Percentiles rank a stretch among this genome's conserved stretches.
Evolutionary conservation across 2,329 filamentous ascomycete genomes (phyloP).

Genomic region (Chalaropsis thielavioides): DNA sequence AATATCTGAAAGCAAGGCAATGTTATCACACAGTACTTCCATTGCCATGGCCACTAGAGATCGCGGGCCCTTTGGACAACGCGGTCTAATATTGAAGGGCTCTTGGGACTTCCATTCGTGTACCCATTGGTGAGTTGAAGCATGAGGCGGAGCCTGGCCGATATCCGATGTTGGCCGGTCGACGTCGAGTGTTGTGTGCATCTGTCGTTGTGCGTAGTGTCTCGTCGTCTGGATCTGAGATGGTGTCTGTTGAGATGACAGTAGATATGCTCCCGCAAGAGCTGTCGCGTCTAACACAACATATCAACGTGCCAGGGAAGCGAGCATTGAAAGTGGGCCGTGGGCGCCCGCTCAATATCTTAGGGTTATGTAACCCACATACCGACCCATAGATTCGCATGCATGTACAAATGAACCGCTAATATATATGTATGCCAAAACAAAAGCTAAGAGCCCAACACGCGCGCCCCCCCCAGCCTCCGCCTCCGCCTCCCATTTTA

Average conservation of each 20-base stretch:
- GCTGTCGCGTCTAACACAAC: too few species aligned
- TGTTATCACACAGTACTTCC: conserved; percentile 9
- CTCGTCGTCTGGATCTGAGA: too few species aligned
- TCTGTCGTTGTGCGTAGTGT: too few species aligned
- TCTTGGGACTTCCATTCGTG: background rate
- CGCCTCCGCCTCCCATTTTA: background rate
- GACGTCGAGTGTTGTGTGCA: too few species aligned
- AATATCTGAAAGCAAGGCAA: background rate
- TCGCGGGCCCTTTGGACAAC: background rate
- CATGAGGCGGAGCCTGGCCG: background rate
- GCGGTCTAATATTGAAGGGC: background rate
- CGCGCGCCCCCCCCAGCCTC: background rate
- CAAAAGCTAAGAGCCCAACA: background rate
- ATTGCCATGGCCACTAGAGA: conserved; percentile 5
- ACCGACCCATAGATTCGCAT: background rate
- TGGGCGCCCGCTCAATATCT: background rate
- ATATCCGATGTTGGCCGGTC: too few species aligned
- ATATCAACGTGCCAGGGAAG: too few species aligned
- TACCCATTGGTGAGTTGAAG: conserved; percentile 6
- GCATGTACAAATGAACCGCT: conserved; percentile 10
- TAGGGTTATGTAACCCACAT: background rate
- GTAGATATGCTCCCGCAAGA: too few species aligned
- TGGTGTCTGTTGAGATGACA: too few species aligned
- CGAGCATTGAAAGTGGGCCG: background rate
- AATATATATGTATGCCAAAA: conserved; percentile 10